phyloP scores from a whole-genome alignment of 371 early-diverging fungal genomes.

The Vavraia culicis region DNA sequence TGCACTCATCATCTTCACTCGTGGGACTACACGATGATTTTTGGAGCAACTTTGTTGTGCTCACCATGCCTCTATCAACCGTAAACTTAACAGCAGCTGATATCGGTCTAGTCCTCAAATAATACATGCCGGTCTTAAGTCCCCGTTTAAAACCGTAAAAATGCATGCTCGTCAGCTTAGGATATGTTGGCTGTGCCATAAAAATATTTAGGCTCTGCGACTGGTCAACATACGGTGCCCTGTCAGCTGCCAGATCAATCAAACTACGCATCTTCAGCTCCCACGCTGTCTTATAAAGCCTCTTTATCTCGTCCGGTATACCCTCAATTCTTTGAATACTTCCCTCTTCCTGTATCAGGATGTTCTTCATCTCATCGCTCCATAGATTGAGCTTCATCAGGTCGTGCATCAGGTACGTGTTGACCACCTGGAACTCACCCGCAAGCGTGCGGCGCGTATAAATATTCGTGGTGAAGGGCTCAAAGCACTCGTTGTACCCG shows the following conservation, averaged over 20 bases:
- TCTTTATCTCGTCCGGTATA: constrained; percentile 73
- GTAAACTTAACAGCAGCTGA: constrained; percentile 87
- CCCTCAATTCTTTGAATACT: constrained; percentile 59
- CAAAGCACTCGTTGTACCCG: constrained; percentile 94
- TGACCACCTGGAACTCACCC: constrained; percentile 97
- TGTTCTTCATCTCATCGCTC: constrained; percentile 79
- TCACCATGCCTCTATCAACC: constrained; percentile 42
- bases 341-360: constrained; percentile 75
- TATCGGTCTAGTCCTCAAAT: constrained; percentile 80
- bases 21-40: too few species aligned
- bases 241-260: constrained; percentile 56
- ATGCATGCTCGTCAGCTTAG: constrained; percentile 83
- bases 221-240: constrained; percentile 92
- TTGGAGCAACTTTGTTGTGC: too few species aligned
- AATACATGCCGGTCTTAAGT: constrained; percentile 98
- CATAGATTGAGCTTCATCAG: constrained; percentile 70
- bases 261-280: constrained; percentile 67
- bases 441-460: constrained; percentile 87
- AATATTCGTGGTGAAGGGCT: constrained; percentile 89
- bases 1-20: too few species aligned
- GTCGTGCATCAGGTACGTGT: constrained; percentile 76
- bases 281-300: constrained; percentile 90
- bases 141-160: constrained; percentile 95
- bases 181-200: constrained; percentile 65
- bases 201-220: constrained; percentile 90